Evolutionary conservation across 495 filamentous ascomycete genomes (phyloP).

Genomic region (Astrothelium macrocarpum): DNA sequence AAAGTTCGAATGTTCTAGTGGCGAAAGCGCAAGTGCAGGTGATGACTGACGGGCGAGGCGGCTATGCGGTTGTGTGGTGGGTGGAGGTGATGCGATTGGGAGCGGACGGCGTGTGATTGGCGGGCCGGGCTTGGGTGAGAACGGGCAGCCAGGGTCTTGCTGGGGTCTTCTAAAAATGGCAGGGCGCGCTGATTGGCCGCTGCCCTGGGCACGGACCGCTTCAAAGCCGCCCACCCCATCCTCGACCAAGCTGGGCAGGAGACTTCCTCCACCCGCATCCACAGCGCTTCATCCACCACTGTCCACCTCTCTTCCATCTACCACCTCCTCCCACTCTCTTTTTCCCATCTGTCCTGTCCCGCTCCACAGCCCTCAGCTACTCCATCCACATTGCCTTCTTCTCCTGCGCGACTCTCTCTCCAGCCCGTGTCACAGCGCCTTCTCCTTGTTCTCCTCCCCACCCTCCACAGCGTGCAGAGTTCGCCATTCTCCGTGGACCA

Average conservation of each 20-base stretch:
- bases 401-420: background rate
- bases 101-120: background rate
- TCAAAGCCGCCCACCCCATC: slow-evolving; percentile 3
- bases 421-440: background rate
- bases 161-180: background rate
- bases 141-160: background rate
- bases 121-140: background rate
- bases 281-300: slow-evolving; percentile 7
- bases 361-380: background rate
- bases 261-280: slow-evolving; percentile 6
- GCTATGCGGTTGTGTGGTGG: background rate
- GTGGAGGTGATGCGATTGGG: background rate
- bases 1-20: background rate
- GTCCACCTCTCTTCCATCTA: background rate
- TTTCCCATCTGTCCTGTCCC: background rate
- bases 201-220: background rate
- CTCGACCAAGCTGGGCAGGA: slow-evolving; percentile 1
- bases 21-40: background rate
- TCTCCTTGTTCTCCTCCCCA: background rate
- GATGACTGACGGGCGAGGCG: background rate
- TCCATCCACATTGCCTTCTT: background rate
- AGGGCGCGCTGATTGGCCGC: background rate
- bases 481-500: background rate
- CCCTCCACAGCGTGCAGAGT: background rate
- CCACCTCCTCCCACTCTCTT: background rate